Conservation (phyloP, 106 monocot species). For the Dendrobium chrysotoxum region DNA sequence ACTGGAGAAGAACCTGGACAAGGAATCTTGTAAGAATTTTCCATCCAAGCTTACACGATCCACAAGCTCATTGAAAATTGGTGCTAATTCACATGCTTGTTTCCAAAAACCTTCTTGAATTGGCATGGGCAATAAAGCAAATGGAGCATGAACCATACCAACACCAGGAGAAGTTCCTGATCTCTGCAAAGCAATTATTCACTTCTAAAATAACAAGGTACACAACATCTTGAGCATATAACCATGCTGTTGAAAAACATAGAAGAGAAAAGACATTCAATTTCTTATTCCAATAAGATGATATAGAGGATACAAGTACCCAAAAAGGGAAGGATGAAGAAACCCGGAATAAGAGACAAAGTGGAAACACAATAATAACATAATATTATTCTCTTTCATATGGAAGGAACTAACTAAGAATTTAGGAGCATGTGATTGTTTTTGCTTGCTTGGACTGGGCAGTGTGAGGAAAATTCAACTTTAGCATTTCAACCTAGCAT, state of each 20-base stretch:
- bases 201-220: conserved; percentile 1
- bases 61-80: conserved; percentile 96
- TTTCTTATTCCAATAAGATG: too few species aligned
- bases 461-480: too few species aligned
- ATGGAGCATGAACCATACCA: conserved; percentile 91
- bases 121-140: conserved; percentile 62
- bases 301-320: too few species aligned
- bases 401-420: too few species aligned
- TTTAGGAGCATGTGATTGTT: too few species aligned
- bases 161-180: conserved; percentile 76
- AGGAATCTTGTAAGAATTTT: conserved; percentile 75
- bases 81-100: conserved; percentile 86
- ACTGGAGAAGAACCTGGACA: conserved; percentile 54
- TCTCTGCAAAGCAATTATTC: conserved; percentile 37
- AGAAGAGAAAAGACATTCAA: too few species aligned
- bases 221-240: neutral
- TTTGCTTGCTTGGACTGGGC: too few species aligned
- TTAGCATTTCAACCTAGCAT: too few species aligned
- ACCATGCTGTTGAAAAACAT: neutral
- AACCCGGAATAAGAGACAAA: too few species aligned
- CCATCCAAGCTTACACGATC: conserved; percentile 97
- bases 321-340: too few species aligned
- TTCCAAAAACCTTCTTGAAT: conserved; percentile 68
- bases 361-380: too few species aligned
- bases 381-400: too few species aligned